Evolutionary conservation across 208 protist species (phyloP), one percentile per base, ranked within the genome.

Genomic region (Naegleria gruberi): DNA sequence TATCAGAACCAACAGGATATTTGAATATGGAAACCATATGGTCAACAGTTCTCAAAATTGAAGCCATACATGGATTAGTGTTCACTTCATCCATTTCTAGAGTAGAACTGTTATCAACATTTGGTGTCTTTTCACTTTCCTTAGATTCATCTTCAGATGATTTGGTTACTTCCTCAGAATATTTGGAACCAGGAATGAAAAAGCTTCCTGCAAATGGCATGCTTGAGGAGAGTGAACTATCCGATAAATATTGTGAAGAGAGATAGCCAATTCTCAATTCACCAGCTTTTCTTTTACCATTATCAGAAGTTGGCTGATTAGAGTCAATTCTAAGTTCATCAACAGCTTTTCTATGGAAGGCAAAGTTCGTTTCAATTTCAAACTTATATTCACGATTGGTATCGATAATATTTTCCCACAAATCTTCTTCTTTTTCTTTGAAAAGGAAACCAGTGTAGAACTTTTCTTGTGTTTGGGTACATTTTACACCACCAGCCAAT

Each of bases 391-490:
- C 26, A 34, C 40, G 37, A 3, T 89, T 82, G 0, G 41, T 73
- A 82, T 96, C 94, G 7, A 96, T 90, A 86, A 96, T 95, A 51
- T 95, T 94, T 43, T 95, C 91, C 94, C 94, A 97, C 34, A 94
- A 83, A 47, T 93, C 92, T 85, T 93, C 92, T 40, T 92, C 90
- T 7, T 90, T 88, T 3, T 93, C 90, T 87, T 94, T 93, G 45
- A 96, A 94, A 41, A 97, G 92, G 86, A 97, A 96, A 26, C 30
- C 90, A 81, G 90, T 91, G 86, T 96, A 96, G 43, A 97, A 94
- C 8, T 92, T 93, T 89, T 97, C 95, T 74, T 96, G 93, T 0
- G 91, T 92, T 90, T 97, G 96, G 30, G 96, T 97, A 40, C 92
- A 92, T 23, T 91, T 91, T 41, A 97, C 91, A 6, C 95, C 92